A percentile compares a stretch with the other conserved stretches of the same genome.
Evolutionary conservation across 345 rosid genomes (phyloP).

Genomic region (Acer negundo): DNA sequence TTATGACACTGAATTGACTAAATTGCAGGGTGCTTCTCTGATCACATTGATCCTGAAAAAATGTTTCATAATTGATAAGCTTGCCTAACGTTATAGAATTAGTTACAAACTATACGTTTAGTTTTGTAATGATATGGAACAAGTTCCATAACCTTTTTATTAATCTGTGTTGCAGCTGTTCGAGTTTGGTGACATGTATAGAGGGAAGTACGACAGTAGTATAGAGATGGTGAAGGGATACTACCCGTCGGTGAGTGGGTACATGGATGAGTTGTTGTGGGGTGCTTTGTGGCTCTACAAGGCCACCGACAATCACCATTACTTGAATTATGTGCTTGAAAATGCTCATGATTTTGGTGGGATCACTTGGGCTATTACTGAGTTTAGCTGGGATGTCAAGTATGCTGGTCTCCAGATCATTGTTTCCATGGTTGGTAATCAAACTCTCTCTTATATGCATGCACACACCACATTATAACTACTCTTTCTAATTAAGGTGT

Average conservation of each 20-base stretch:
- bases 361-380: slow-evolving; percentile 66
- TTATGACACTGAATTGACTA: no score
- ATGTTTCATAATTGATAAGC: no score
- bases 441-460: no score
- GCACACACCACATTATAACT: no score
- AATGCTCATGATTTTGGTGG: slow-evolving; percentile 56
- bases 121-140: no score
- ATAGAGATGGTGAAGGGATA: slow-evolving; percentile 48
- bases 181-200: slow-evolving; percentile 58
- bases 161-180: slow-evolving; percentile 45
- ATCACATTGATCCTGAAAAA: no score
- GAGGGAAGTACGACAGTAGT: slow-evolving; percentile 66
- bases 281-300: slow-evolving; percentile 70
- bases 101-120: no score
- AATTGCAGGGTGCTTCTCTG: no score
- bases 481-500: no score
- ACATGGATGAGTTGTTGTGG: slow-evolving; percentile 75
- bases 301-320: slow-evolving; percentile 54
- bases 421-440: slow-evolving; percentile 46
- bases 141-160: no score
- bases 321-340: slow-evolving; percentile 44
- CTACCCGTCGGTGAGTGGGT: slow-evolving; percentile 77
- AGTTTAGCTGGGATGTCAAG: slow-evolving; percentile 84
- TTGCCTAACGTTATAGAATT: no score
- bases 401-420: slow-evolving; percentile 59